Base-by-base conservation (phyloP, 495 filamentous ascomycete genomes). In the Neurospora hispaniola region DNA sequence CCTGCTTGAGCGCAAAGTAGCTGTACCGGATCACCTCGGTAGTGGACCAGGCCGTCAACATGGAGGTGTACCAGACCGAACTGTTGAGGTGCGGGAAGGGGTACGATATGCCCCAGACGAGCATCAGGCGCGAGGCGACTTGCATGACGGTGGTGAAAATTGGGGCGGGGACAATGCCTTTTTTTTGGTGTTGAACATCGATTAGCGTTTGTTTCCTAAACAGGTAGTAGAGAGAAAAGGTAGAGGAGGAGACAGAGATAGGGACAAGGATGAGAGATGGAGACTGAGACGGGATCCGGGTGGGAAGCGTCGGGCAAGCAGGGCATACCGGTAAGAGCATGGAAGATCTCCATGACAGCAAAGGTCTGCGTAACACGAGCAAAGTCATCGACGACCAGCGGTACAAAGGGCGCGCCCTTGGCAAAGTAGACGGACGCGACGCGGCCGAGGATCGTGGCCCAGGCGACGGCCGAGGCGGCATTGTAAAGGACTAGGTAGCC, bases 21-120 rank as follows among this genome's bases (percentile, higher is more conserved):
- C 88, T 86, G 83, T 98, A 98, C 46, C 95, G 90, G 73, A 96
- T 88, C 16, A 94, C 89, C 84, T 98, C 95, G 16, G 95, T 97
- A 35, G 92, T 76, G 46, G 86, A 88, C 95, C 95, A 98, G 1
- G 94, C 94, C 40, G 86, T 72, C 66, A 98, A 84, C 92, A 94
- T 94, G 70, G 81, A 87, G 59, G 84, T 86, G 81, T 92, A 94
- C 44, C 84, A 88, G 8, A 82, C 71, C 48, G 79, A 83, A 5
- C 74, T 42, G 54, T 85, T 84, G 7, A 89, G 84, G 46, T 83
- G 82, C n/a, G 88, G 89, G 94, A 96, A 48, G 81, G 85, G 76
- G 83, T 82, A 75, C 90, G 86, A 73, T 69, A 98, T 84, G 35
- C 88, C 90, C 93, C 93, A 97, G 69, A 97, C 89, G 62, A 98